phyloP scores from a whole-genome alignment of 305 asterid species.

The Solanum hybrid region DNA sequence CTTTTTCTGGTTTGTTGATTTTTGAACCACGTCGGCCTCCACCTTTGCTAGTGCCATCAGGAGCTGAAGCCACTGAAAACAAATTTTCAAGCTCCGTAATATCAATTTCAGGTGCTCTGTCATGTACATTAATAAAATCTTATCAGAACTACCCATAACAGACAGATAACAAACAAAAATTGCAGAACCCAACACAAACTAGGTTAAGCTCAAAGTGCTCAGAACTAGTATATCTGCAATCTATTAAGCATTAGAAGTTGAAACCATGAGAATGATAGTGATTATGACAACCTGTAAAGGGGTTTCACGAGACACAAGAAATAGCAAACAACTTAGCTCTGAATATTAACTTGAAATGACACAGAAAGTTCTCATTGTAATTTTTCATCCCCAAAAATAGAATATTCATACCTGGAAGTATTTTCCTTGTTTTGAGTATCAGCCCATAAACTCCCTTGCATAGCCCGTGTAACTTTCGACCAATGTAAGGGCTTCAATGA shows the following conservation, averaged over 20 bases:
- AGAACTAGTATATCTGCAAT: background rate
- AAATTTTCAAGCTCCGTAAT: conserved; percentile 94
- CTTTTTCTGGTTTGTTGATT: conserved; percentile 86
- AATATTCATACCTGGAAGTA: conserved; percentile 56
- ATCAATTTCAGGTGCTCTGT: conserved; percentile 96
- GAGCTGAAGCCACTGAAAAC: conserved; percentile 89
- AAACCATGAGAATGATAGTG: background rate
- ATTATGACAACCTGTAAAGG: background rate
- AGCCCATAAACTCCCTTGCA: conserved; percentile 99
- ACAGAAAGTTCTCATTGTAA: background rate
- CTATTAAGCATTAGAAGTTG: background rate
- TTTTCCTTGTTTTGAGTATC: conserved; percentile 74
- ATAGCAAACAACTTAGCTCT: conserved; percentile 11
- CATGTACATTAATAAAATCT: conserved; percentile 14
- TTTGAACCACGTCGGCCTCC: conserved; percentile 77
- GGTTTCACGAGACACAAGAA: background rate
- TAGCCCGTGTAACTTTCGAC: conserved; percentile 92
- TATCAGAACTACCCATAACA: conserved; percentile 20
- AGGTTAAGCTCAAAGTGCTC: background rate
- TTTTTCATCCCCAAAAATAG: conserved; percentile 6
- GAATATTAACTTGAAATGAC: background rate
- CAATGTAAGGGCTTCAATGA: conserved; percentile 89
- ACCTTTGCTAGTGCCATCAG: conserved; percentile 62
- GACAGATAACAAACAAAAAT: background rate
- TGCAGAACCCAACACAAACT: background rate